Base-by-base conservation (phyloP, 805 yeast species). In the Nakazawaea laoshanensis region DNA sequence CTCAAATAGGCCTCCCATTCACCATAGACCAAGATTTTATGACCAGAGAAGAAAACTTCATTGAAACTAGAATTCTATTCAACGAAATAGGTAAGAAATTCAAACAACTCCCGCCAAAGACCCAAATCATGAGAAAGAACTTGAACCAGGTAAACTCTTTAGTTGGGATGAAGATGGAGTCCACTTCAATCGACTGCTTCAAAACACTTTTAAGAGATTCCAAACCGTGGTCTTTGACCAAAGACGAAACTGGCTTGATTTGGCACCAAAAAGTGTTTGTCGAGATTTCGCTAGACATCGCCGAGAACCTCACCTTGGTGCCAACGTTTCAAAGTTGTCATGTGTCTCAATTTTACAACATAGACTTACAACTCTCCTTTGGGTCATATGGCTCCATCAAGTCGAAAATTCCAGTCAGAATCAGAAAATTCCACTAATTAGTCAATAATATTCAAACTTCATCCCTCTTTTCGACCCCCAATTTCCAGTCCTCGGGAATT, bases 261-360 rank as follows among this genome's bases (percentile, higher is more conserved):
- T 36, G 36, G 33, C 15, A 27, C n/a, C 24, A 12, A 14, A 19
- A 29, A 11, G 25, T 74, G 3, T 48, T 47, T 2, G 45, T 73
- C 3, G 70, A 71, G 13, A 43, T 75, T 33, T 52, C 55, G 21
- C 50, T 65, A 14, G 42, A 52, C 19, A 61, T 64, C 28, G 63
- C 66, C 33, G 59, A 67, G 24, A 55, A 54, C 30, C 63, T 69
- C 30, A 73, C 76, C 1, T 49, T 79, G 35, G 49, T 74, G 12
- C 86, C 86, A 1, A 65, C 65, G 35, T 78, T 77, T 49, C 83
- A 77, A 43, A 67, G 65, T 32, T 79, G 86, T 50, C 52, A 72
- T 36, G 59, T 76, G n/a, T 67, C 77, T 4, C 61, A 86, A 46
- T 50, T 67, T 12, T 77, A 79, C 48, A n/a, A n/a, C n/a, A n/a